These are phyloP conservation scores for Cicer bijugum DNA, from an alignment of 306 rosid species.

Conservation along the genomic window DNA sequence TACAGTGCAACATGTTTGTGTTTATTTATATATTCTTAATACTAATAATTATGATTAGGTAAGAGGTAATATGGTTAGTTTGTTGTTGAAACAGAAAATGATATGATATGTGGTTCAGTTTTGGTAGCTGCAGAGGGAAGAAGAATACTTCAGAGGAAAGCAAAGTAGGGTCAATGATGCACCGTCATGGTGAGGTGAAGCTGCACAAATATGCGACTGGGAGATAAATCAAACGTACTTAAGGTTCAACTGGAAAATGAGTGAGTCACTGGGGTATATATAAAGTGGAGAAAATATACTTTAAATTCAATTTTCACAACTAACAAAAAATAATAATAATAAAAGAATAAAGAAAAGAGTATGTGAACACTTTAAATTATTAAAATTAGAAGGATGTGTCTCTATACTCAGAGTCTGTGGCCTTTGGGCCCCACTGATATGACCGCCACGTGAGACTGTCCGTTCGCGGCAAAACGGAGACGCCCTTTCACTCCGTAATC, in stretches of 20 bases:
- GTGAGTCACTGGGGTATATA: constrained; percentile 36
- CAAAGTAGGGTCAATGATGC: constrained; percentile 19
- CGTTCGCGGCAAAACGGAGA: neutral
- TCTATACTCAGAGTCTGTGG: constrained; percentile 51
- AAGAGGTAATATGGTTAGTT: neutral
- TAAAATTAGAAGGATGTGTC: constrained; percentile 40
- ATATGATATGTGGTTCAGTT: neutral
- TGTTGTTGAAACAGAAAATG: constrained; percentile 25
- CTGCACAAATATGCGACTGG: neutral
- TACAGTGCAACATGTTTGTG: constrained; percentile 52
- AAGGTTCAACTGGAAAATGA: constrained; percentile 14
- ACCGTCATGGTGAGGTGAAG: neutral
- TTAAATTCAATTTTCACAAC: too few species aligned
- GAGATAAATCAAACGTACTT: constrained; percentile 16
- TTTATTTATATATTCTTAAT: neutral
- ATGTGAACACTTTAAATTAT: too few species aligned
- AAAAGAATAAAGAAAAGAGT: too few species aligned
- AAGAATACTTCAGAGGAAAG: constrained; percentile 11
- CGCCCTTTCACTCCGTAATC: constrained; percentile 24
- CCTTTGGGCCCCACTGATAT: constrained; percentile 52
- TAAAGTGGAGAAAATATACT: neutral
- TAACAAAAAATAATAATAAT: too few species aligned
- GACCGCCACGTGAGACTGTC: constrained; percentile 60
- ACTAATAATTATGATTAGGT: constrained; percentile 22
- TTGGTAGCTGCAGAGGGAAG: neutral